Evolutionary conservation across 305 asterid species (phyloP), one percentile per base, ranked within the genome.

Genomic region (Andrographis paniculata): DNA sequence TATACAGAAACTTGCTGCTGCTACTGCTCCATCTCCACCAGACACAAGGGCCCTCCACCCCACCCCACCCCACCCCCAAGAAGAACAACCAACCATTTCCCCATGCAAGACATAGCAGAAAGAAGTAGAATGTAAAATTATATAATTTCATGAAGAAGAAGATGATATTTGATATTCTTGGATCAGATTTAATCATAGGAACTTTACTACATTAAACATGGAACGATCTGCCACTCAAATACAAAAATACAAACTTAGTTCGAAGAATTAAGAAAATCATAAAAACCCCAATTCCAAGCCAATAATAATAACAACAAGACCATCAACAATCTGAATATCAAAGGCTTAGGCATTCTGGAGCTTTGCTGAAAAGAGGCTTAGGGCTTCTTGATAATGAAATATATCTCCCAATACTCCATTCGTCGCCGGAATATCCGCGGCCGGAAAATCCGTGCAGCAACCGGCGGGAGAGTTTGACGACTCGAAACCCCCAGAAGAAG

Each of bases 381-480:
- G 62, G 48, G 79, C 78, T 41, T 85, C 91, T 40, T 77, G 91
- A 35, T 79, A 73, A 60, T 82, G 95, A 27, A 74, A 72, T n/a
- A 74, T 67, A 42, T 81, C 91, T 0, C 78, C 82, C 31, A 63
- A 10, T 41, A 71, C 56, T 9, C 68, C 69, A 36, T 70, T 74
- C 3, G 76, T 56, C 7, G 72, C 45, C 38, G 61, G 73, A 58
- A 50, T 37, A 17, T 39, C 52, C 7, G 21, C 53, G 23, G 61
- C 42, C 40, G 43, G 71, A 9, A 49, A 52, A 2, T 66, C 68
- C 10, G 46, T 51, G 65, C 56, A 61, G 52, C 55, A 35, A 15
- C 66, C 41, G 30, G 35, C 11, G 5, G 46, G 40, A 2, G 65
- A 44, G 54, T 47, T 52, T 8, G 54, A 59, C 74, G 7, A 38